A percentile compares a stretch with the other conserved stretches of the same genome.
phyloP scores from a whole-genome alignment of 768 basidiomycete genomes.

The Tremella mesenterica region DNA sequence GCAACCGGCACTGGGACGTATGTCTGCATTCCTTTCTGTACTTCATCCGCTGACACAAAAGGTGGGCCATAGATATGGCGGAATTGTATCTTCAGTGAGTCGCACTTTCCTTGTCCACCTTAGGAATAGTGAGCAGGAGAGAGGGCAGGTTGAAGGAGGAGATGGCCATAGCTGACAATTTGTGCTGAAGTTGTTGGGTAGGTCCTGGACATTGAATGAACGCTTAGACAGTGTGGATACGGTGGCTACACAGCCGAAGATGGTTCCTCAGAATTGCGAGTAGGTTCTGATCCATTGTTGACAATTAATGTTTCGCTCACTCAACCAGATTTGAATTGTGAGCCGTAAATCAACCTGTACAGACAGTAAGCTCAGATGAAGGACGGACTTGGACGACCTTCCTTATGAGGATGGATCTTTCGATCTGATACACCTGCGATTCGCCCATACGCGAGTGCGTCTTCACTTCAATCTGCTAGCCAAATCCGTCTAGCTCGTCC shows the following conservation, averaged over 20 bases:
- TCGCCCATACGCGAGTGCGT: constrained; percentile 17
- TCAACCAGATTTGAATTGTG: constrained; percentile 15
- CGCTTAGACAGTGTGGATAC: constrained; percentile 5
- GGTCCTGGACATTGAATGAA: background rate
- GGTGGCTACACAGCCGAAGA: constrained; percentile 14
- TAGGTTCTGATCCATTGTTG: constrained; percentile 1
- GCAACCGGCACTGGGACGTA: constrained; percentile 15
- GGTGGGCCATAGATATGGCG: constrained; percentile 26
- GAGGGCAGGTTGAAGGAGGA: background rate
- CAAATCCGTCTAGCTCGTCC: no score
- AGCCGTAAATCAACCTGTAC: background rate
- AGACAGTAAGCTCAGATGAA: background rate
- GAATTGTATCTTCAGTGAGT: constrained; percentile 21
- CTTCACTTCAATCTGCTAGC: background rate
- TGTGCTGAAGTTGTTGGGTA: constrained; percentile 15
- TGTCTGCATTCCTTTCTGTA: background rate
- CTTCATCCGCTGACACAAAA: background rate
- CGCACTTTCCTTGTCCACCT: background rate
- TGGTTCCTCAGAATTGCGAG: constrained; percentile 18
- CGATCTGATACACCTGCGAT: constrained; percentile 27
- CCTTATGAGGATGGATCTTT: constrained; percentile 14
- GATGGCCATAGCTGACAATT: background rate
- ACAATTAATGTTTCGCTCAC: background rate
- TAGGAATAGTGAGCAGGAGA: background rate
- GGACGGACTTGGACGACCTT: constrained; percentile 16